A percentile compares a stretch with the other conserved stretches of the same genome.
phyloP scores from a whole-genome alignment of 768 basidiomycete species.

The Termitomyces sp. region DNA sequence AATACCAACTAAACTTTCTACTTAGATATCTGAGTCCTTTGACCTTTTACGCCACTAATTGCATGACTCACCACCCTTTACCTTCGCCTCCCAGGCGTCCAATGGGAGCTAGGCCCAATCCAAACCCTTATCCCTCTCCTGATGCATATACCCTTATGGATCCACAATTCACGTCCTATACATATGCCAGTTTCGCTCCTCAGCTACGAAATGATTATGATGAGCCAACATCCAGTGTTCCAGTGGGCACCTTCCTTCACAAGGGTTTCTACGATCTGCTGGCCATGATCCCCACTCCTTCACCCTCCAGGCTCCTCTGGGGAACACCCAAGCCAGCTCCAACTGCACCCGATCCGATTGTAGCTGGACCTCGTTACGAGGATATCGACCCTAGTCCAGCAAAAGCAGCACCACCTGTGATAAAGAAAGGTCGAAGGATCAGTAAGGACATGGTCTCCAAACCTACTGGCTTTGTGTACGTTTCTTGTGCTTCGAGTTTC shows the following conservation, averaged over 20 bases:
- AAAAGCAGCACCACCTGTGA: constrained; percentile 28
- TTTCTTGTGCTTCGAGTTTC: constrained; percentile 20
- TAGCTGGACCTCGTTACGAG: constrained; percentile 72
- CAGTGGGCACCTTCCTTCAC: constrained; percentile 73
- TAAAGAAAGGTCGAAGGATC: constrained; percentile 60
- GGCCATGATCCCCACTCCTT: constrained; percentile 71
- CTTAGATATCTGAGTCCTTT: not conserved
- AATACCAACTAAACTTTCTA: not conserved
- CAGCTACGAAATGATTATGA: constrained; percentile 37
- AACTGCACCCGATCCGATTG: constrained; percentile 33
- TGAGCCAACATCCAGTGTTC: constrained; percentile 46
- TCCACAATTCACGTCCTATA: constrained; percentile 37
- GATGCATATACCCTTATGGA: constrained; percentile 27
- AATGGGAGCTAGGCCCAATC: constrained; percentile 25
- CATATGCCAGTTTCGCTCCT: constrained; percentile 37
- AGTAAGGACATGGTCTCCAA: constrained; percentile 88
- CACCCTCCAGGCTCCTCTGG: constrained; percentile 65
- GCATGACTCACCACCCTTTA: constrained; percentile 21
- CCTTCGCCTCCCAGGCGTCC: constrained; percentile 24
- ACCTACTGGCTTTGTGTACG: constrained; percentile 83
- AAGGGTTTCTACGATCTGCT: constrained; percentile 89
- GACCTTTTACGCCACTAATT: not conserved
- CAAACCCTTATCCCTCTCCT: constrained; percentile 22
- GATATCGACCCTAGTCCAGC: constrained; percentile 35
- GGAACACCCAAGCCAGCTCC: constrained; percentile 33